These are phyloP conservation scores for Blepharisma stoltei DNA, from an alignment of 73 alveolate species.

Conservation along the genomic window DNA sequence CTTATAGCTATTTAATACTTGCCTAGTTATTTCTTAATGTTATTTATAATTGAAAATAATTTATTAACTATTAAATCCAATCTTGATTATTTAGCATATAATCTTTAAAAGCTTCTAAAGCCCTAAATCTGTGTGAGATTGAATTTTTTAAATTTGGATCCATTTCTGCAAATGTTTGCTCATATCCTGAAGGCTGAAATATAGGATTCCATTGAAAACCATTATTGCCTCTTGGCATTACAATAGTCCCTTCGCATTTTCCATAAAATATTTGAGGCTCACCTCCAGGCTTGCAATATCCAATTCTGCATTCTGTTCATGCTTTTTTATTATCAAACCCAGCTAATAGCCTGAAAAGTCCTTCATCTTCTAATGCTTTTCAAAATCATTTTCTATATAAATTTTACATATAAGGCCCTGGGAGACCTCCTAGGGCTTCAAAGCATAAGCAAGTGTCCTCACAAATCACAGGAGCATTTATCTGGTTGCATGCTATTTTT, in stretches of 20 bases:
- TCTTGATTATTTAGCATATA: too few species aligned
- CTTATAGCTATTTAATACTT: background rate
- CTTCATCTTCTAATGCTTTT: conserved; percentile 65
- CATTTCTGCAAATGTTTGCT: conserved; percentile 84
- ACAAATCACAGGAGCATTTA: conserved; percentile 62
- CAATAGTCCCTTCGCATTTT: conserved; percentile 80
- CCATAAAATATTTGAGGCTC: conserved; percentile 87
- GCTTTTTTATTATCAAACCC: conserved; percentile 82
- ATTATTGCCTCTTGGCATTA: conserved; percentile 76
- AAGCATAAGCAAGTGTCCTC: conserved; percentile 90
- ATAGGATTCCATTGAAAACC: conserved; percentile 91
- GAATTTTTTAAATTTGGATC: conserved; percentile 66
- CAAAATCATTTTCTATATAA: conserved; percentile 62
- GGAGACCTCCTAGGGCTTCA: conserved; percentile 87
- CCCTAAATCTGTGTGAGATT: conserved; percentile 64
- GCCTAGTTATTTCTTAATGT: too few species aligned
- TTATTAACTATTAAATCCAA: too few species aligned
- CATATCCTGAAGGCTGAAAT: conserved; percentile 72
- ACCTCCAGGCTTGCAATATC: conserved; percentile 59
- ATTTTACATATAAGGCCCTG: conserved; percentile 84
- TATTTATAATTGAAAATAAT: too few species aligned
- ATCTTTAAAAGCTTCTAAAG: too few species aligned
- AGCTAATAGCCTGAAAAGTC: conserved; percentile 68
- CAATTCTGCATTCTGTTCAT: conserved; percentile 81
- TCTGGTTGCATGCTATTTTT: conserved; percentile 52